Evolutionary conservation across 2,329 filamentous ascomycete species (phyloP).

Genomic region (Ophiostoma perfectum): DNA sequence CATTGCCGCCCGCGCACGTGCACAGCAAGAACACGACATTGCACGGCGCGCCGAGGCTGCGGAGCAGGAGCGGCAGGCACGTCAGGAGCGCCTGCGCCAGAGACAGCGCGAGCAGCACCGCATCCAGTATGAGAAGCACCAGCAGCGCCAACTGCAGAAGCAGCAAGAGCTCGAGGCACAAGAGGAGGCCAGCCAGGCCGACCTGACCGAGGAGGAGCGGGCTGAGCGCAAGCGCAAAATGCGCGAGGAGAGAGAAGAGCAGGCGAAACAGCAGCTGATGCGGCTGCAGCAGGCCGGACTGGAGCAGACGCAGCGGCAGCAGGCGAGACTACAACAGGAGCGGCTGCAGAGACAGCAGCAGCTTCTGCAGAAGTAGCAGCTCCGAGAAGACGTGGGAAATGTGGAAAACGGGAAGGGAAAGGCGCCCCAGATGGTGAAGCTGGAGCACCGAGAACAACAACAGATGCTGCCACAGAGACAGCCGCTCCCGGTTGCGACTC

Average conservation of each 20-base stretch:
- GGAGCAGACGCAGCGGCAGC: background rate
- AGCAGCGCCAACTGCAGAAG: background rate
- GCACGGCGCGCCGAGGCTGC: background rate
- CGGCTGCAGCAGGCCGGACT: background rate
- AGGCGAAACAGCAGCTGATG: background rate
- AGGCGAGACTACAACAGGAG: background rate
- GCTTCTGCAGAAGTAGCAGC: background rate
- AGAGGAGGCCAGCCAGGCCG: background rate
- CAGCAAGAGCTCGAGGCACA: background rate
- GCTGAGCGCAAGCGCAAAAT: background rate
- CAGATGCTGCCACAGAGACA: background rate
- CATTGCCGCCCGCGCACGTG: background rate
- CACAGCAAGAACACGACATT: background rate
- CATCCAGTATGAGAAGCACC: too few species aligned
- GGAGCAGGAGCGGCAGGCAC: background rate
- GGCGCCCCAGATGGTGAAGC: background rate
- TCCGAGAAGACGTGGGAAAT: too few species aligned
- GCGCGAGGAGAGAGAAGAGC: background rate
- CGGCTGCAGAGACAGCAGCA: background rate
- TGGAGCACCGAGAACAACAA: too few species aligned
- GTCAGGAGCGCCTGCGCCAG: too few species aligned
- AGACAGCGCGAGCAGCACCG: background rate
- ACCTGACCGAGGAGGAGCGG: background rate
- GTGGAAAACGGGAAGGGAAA: background rate
- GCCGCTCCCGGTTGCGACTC: slow-evolving; percentile 1